Conservation (phyloP, 371 early-diverging fungal species). For the Mucor sp. region DNA sequence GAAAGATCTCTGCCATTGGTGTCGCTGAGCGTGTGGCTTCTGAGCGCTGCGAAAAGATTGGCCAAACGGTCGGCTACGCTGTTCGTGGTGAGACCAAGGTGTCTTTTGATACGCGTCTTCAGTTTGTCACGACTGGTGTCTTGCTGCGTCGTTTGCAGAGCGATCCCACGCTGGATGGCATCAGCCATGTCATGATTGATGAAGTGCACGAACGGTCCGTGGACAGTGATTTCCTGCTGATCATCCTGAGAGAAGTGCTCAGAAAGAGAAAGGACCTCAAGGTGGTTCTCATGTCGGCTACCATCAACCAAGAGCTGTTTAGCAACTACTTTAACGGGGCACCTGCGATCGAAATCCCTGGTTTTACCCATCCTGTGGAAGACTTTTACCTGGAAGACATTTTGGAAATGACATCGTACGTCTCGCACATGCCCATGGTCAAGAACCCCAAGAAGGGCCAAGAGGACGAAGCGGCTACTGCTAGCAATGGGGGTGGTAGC, state of each 20-base stretch:
- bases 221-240: slow-evolving; percentile 67
- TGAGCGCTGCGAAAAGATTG: slow-evolving; percentile 63
- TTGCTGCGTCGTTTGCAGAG: slow-evolving; percentile 75
- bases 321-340: slow-evolving; percentile 63
- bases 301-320: slow-evolving; percentile 67
- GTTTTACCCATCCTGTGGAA: slow-evolving; percentile 80
- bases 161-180: slow-evolving; percentile 64
- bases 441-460: slow-evolving; percentile 32
- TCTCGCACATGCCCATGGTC: slow-evolving; percentile 40
- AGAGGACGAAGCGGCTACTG: slow-evolving; percentile 35
- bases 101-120: slow-evolving; percentile 65
- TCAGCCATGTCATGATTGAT: slow-evolving; percentile 78
- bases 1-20: slow-evolving; percentile 89
- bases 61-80: slow-evolving; percentile 62
- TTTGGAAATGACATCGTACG: slow-evolving; percentile 47
- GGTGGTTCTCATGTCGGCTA: slow-evolving; percentile 84
- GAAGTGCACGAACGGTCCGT: slow-evolving; percentile 83
- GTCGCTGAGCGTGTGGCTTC: slow-evolving; percentile 82
- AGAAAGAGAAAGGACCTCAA: slow-evolving; percentile 52
- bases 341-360: slow-evolving; percentile 75
- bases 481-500: too few relatives aligned
- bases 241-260: slow-evolving; percentile 57
- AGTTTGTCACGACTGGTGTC: slow-evolving; percentile 89
- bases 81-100: slow-evolving; percentile 65
- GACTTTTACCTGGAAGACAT: slow-evolving; percentile 69